phyloP scores from a whole-genome alignment of 495 filamentous ascomycete genomes.

The Aspergillus panamensis region DNA sequence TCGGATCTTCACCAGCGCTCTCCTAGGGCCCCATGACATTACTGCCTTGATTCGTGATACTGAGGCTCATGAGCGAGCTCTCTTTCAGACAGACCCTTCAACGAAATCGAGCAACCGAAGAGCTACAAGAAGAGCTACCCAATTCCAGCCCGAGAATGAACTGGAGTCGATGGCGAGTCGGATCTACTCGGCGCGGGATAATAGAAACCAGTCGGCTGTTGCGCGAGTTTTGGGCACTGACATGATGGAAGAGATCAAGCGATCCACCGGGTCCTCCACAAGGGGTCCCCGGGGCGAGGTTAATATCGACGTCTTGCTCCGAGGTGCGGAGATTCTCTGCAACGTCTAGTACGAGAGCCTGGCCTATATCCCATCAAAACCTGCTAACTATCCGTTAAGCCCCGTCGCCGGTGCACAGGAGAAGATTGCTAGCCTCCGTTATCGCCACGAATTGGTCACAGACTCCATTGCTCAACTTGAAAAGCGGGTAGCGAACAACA shows the following conservation, averaged over 20 bases:
- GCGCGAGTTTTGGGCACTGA: constrained; percentile 85
- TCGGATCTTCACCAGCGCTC: constrained; percentile 94
- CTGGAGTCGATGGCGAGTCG: constrained; percentile 48
- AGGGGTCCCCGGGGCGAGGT: constrained; percentile 60
- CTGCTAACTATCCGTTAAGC: constrained; percentile 32
- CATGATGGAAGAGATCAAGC: constrained; percentile 78
- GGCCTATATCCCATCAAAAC: background rate
- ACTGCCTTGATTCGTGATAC: constrained; percentile 93
- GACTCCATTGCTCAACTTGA: constrained; percentile 78
- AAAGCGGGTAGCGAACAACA: constrained; percentile 71
- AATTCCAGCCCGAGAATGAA: constrained; percentile 40
- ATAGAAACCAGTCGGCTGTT: constrained; percentile 77
- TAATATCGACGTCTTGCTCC: constrained; percentile 80
- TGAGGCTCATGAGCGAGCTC: constrained; percentile 88
- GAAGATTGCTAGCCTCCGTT: constrained; percentile 66
- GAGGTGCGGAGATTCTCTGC: constrained; percentile 87
- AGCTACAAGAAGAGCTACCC: constrained; percentile 47
- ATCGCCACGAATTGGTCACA: constrained; percentile 67
- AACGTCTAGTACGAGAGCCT: constrained; percentile 64
- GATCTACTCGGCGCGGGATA: constrained; percentile 50
- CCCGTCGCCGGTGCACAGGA: constrained; percentile 79
- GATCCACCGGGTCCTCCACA: constrained; percentile 43
- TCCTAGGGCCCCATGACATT: constrained; percentile 84
- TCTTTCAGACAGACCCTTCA: constrained; percentile 84
- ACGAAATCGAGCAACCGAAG: constrained; percentile 36